phyloP scores from a whole-genome alignment of 805 yeast species.

The Myxozyma neotropica region DNA sequence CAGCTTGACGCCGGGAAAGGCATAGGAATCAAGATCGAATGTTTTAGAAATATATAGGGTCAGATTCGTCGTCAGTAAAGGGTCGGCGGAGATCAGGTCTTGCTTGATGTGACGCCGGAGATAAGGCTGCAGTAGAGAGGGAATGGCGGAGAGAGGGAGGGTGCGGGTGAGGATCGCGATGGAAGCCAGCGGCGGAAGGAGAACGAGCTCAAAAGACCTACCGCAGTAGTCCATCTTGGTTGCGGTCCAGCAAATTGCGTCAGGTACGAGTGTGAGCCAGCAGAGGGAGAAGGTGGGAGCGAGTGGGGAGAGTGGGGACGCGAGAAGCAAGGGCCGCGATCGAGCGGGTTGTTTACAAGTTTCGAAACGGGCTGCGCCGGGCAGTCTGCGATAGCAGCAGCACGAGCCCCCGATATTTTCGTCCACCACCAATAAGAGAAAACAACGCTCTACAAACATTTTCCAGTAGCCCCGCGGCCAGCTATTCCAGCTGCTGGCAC shows the following conservation, averaged over 20 bases:
- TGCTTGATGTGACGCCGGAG: slow-evolving; percentile 14
- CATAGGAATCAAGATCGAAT: slow-evolving; percentile 19
- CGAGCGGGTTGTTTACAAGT: too few species aligned
- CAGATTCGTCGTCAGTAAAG: background rate
- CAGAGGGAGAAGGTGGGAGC: too few species aligned
- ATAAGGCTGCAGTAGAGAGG: slow-evolving; percentile 22
- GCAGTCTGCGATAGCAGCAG: too few species aligned
- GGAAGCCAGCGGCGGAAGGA: slow-evolving; percentile 26
- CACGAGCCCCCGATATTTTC: too few species aligned
- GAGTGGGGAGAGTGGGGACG: too few species aligned
- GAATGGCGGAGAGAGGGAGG: slow-evolving; percentile 16
- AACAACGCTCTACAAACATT: too few species aligned
- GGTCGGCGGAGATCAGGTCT: background rate
- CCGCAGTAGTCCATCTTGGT: background rate
- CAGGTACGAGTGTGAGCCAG: too few species aligned
- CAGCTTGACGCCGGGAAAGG: slow-evolving; percentile 28
- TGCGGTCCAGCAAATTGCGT: background rate
- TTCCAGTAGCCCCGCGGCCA: too few species aligned
- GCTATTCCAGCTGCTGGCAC: too few species aligned
- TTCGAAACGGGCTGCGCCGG: too few species aligned
- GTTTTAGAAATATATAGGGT: slow-evolving; percentile 1
- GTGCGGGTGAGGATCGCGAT: slow-evolving; percentile 20
- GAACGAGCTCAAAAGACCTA: slow-evolving; percentile 11
- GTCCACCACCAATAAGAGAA: too few species aligned
- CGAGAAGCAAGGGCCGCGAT: too few species aligned